A percentile compares a stretch with the other conserved stretches of the same genome.
phyloP scores from a whole-genome alignment of 106 monocot genomes.

The Allium cepa region DNA sequence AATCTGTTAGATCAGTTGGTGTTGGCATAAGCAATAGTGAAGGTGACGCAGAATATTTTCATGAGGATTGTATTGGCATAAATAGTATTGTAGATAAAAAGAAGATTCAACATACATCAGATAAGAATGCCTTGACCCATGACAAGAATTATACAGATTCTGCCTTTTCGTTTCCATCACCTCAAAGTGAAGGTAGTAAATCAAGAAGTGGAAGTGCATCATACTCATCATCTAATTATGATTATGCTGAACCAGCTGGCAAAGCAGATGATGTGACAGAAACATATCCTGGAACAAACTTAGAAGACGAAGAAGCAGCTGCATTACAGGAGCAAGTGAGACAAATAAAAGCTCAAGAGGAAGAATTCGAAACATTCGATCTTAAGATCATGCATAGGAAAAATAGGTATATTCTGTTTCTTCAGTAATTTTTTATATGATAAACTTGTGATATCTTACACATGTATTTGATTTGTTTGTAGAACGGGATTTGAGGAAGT shows the following conservation, averaged over 20 bases:
- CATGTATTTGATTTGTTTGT: neutral
- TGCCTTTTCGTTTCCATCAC: slow-evolving; percentile 87
- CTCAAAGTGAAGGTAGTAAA: slow-evolving; percentile 28
- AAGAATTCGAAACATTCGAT: slow-evolving; percentile 96
- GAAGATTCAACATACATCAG: slow-evolving; percentile 25
- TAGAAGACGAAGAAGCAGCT: slow-evolving; percentile 95
- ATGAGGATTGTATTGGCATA: slow-evolving; percentile 42
- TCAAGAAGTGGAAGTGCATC: slow-evolving; percentile 62
- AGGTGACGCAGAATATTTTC: slow-evolving; percentile 76
- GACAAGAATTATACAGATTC: slow-evolving; percentile 40
- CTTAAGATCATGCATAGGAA: slow-evolving; percentile 98
- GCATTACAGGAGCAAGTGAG: slow-evolving; percentile 95
- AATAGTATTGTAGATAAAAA: slow-evolving; percentile 32
- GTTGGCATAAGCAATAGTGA: slow-evolving; percentile 92
- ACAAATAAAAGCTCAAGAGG: slow-evolving; percentile 90
- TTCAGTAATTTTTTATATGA: neutral
- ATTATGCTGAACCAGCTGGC: slow-evolving; percentile 36
- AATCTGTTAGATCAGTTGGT: slow-evolving; percentile 93
- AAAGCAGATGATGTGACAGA: slow-evolving; percentile 47
- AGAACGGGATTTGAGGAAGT: slow-evolving; percentile 99
- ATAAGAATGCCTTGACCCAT: slow-evolving; percentile 30
- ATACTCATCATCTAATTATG: slow-evolving; percentile 40
- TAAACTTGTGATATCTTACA: neutral
- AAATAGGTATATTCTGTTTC: slow-evolving; percentile 55
- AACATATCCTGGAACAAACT: slow-evolving; percentile 41